A percentile compares a stretch with the other conserved stretches of the same genome.
Evolutionary conservation across 1,284 basidiomycete genomes (phyloP).

Genomic region (Ustilago bromivora): DNA sequence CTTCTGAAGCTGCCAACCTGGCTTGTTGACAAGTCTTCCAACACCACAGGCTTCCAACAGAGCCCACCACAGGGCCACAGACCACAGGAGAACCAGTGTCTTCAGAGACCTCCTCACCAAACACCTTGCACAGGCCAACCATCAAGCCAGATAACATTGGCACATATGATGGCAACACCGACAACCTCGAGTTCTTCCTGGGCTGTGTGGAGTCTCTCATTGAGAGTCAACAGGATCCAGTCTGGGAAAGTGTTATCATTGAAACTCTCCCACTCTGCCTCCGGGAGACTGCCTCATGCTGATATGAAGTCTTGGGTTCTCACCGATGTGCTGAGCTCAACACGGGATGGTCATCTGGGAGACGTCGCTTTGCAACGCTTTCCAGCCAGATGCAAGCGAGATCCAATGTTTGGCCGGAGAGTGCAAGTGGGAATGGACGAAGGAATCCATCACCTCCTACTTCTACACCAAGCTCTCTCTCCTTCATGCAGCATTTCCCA

Average conservation of each 20-base stretch:
- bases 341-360: not conserved
- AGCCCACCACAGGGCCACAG: too few species aligned
- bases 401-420: not conserved
- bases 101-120: too few species aligned
- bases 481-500: not conserved
- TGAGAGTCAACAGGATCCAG: not conserved
- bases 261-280: too few species aligned
- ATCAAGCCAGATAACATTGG: not conserved
- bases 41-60: too few species aligned
- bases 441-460: not conserved
- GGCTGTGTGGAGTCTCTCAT: not conserved
- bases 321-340: not conserved
- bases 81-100: too few species aligned
- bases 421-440: not conserved
- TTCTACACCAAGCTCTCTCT: too few species aligned
- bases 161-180: not conserved
- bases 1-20: too few species aligned
- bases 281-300: too few species aligned
- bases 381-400: not conserved
- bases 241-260: not conserved
- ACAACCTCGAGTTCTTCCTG: not conserved
- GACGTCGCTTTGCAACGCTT: not conserved
- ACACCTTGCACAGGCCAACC: too few species aligned
- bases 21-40: too few species aligned
- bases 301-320: not conserved